These are phyloP conservation scores for Glarea lozoyensis DNA, from an alignment of 495 filamentous ascomycete genomes.

Conservation along the genomic window DNA sequence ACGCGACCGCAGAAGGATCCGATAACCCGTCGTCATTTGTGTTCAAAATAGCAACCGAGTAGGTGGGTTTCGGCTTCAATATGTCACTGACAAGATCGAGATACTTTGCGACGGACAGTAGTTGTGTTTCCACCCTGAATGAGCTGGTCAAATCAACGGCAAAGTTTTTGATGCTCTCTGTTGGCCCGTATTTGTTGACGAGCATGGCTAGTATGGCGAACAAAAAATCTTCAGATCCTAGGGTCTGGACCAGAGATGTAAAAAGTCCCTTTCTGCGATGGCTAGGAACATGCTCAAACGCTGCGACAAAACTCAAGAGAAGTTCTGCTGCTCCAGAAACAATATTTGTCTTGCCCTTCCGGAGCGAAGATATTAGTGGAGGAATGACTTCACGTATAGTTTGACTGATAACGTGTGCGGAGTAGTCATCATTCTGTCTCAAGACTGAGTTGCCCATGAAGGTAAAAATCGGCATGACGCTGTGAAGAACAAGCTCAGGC, in stretches of 20 bases:
- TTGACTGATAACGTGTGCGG: slow-evolving; percentile 81
- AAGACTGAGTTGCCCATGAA: slow-evolving; percentile 90
- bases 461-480: slow-evolving; percentile 97
- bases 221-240: slow-evolving; percentile 75
- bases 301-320: slow-evolving; percentile 82
- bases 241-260: slow-evolving; percentile 66
- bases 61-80: slow-evolving; percentile 55
- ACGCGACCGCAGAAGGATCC: slow-evolving; percentile 48
- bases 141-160: slow-evolving; percentile 41
- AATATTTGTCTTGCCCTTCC: slow-evolving; percentile 65
- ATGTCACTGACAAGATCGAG: slow-evolving; percentile 64
- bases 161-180: slow-evolving; percentile 41
- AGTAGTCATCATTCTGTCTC: slow-evolving; percentile 88
- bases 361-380: slow-evolving; percentile 76
- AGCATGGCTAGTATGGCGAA: slow-evolving; percentile 66
- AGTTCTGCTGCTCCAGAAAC: slow-evolving; percentile 76
- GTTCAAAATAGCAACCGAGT: slow-evolving; percentile 61
- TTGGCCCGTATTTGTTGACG: slow-evolving; percentile 54
- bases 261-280: slow-evolving; percentile 77
- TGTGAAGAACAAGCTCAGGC: slow-evolving; percentile 84
- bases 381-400: slow-evolving; percentile 88
- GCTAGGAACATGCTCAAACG: slow-evolving; percentile 87
- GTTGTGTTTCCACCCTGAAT: slow-evolving; percentile 55
- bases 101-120: slow-evolving; percentile 62
- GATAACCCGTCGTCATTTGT: slow-evolving; percentile 50